A percentile compares a stretch with the other conserved stretches of the same genome.
These are phyloP conservation scores for Turritis glabra DNA, from an alignment of 345 rosid genomes.

Conservation along the genomic window DNA sequence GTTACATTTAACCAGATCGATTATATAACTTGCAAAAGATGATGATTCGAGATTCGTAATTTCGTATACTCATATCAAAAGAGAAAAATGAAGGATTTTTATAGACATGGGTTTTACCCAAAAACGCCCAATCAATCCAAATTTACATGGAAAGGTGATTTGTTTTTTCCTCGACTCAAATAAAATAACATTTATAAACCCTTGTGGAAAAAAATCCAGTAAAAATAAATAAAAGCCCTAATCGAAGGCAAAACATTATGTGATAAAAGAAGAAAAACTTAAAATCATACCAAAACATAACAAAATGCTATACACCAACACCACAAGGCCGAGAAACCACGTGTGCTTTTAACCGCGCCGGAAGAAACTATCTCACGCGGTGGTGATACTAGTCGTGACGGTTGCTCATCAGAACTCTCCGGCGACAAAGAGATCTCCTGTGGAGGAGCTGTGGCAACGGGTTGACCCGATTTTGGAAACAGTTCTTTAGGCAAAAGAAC, in stretches of 20 bases:
- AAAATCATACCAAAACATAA: constrained; percentile 46
- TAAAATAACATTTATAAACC: constrained; percentile 19
- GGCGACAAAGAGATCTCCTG: constrained; percentile 55
- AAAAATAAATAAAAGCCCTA: constrained; percentile 25
- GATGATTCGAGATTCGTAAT: background rate
- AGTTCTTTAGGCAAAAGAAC: constrained; percentile 80
- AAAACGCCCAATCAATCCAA: constrained; percentile 23
- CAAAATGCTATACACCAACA: constrained; percentile 63
- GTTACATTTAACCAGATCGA: too few relatives aligned
- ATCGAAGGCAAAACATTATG: constrained; percentile 21
- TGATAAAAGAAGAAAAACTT: constrained; percentile 12
- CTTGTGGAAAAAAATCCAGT: constrained; percentile 9
- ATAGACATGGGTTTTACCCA: constrained; percentile 26
- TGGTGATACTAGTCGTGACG: constrained; percentile 53
- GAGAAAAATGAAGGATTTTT: background rate
- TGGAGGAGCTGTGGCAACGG: constrained; percentile 49
- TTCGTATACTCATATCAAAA: too few relatives aligned
- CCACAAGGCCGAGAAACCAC: constrained; percentile 31
- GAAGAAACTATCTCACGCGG: constrained; percentile 51
- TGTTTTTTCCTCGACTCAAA: constrained; percentile 6
- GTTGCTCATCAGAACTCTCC: constrained; percentile 35
- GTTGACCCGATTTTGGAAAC: constrained; percentile 38
- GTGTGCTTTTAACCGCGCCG: constrained; percentile 15
- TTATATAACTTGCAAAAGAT: too few relatives aligned
- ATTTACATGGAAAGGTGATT: constrained; percentile 23